Evolutionary conservation across 352 stramenopile species (phyloP).

Genomic region (Pythium insidiosum): DNA sequence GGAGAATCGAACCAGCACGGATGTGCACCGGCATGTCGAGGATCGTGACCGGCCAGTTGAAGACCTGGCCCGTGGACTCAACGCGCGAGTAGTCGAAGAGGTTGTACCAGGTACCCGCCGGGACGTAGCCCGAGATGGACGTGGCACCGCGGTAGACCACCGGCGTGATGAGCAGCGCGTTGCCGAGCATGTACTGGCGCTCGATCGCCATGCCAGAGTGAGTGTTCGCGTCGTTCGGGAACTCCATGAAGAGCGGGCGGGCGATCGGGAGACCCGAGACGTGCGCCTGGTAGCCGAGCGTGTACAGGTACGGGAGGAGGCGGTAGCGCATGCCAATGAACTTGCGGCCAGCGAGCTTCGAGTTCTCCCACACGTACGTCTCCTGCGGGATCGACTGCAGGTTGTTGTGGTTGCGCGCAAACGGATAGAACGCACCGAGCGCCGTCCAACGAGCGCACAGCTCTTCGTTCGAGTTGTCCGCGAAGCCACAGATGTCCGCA

Average conservation of each 20-base stretch:
- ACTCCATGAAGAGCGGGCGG: constrained; percentile 57
- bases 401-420: constrained; percentile 80
- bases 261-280: constrained; percentile 32
- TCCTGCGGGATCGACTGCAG: constrained; percentile 38
- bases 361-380: constrained; percentile 54
- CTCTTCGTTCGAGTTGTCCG: constrained; percentile 41
- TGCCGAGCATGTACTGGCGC: constrained; percentile 48
- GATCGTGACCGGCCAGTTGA: constrained; percentile 27
- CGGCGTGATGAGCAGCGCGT: constrained; percentile 29
- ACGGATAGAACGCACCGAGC: constrained; percentile 70
- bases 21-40: constrained; percentile 58
- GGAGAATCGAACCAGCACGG: constrained; percentile 34
- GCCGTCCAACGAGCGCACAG: constrained; percentile 75
- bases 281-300: constrained; percentile 54
- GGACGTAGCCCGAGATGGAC: constrained; percentile 33
- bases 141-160: constrained; percentile 45
- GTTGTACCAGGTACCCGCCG: constrained; percentile 41
- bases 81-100: constrained; percentile 39
- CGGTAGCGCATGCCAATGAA: constrained; percentile 67
- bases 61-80: constrained; percentile 14
- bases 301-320: constrained; percentile 78
- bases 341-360: constrained; percentile 34
- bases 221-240: constrained; percentile 27
- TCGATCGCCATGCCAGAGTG: constrained; percentile 11
- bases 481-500: constrained; percentile 73